A percentile compares a stretch with the other conserved stretches of the same genome.
Evolutionary conservation across 768 basidiomycete species (phyloP).

Genomic region (Auricularia auricula-judae): DNA sequence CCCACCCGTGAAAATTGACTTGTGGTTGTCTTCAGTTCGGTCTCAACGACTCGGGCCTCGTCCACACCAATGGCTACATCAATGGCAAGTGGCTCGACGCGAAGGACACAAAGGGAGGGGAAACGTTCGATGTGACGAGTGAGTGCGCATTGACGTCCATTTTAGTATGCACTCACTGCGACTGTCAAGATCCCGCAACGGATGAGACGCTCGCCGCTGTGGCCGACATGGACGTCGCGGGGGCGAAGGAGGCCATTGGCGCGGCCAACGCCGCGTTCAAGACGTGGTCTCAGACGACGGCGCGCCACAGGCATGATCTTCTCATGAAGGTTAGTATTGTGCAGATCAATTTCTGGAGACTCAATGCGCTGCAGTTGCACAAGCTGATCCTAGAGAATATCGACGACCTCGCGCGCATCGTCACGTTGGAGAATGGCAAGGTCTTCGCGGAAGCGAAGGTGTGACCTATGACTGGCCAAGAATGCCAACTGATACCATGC

Average conservation of each 20-base stretch:
- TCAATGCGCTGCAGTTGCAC: conserved; percentile 30
- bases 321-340: conserved; percentile 39
- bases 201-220: conserved; percentile 71
- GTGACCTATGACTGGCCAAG: no score
- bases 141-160: conserved; percentile 17
- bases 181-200: conserved; percentile 70
- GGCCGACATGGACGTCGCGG: conserved; percentile 80
- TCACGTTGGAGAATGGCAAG: conserved; percentile 82
- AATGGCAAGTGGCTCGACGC: conserved; percentile 81
- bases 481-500: no score
- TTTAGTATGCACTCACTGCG: not conserved
- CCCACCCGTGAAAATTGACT: no score
- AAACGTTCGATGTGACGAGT: conserved; percentile 70
- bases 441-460: conserved; percentile 76
- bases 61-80: conserved; percentile 69
- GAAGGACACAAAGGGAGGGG: conserved; percentile 36
- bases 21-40: conserved; percentile 14
- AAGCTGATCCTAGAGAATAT: conserved; percentile 69
- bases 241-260: conserved; percentile 76
- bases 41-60: conserved; percentile 64
- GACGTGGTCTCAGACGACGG: conserved; percentile 78
- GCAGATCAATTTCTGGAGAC: not conserved
- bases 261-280: conserved; percentile 74
- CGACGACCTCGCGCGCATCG: conserved; percentile 80
- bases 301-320: conserved; percentile 80